A percentile compares a stretch with the other conserved stretches of the same genome.
Conservation (phyloP, 305 asterid species). For the Fraxinus velutina region DNA sequence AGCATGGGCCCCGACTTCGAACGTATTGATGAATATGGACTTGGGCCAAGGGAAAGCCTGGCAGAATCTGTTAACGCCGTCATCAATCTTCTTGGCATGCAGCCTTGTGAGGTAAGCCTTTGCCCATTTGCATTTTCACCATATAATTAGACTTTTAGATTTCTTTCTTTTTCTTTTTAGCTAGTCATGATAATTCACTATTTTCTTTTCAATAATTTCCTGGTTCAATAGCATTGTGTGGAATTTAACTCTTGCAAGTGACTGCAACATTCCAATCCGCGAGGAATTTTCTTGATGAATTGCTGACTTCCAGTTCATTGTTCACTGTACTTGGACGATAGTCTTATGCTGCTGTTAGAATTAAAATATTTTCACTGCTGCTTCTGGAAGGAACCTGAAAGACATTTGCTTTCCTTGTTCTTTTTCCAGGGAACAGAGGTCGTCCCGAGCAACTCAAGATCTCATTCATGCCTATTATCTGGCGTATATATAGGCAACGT, state of each 20-base stretch:
- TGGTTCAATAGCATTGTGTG: neutral
- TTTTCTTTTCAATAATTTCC: neutral
- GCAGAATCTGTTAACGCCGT: slow-evolving; percentile 81
- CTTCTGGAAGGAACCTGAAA: slow-evolving; percentile 12
- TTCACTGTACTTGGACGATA: neutral
- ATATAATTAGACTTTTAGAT: neutral
- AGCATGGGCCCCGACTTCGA: slow-evolving; percentile 69
- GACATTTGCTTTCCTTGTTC: neutral
- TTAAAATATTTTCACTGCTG: neutral
- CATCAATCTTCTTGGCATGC: slow-evolving; percentile 84
- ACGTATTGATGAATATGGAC: slow-evolving; percentile 84
- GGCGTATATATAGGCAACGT: slow-evolving; percentile 78
- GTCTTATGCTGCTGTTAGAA: neutral
- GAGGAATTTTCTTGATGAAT: neutral
- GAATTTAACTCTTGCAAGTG: neutral
- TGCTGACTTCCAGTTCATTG: neutral
- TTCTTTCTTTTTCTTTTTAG: neutral
- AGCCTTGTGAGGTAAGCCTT: slow-evolving; percentile 82
- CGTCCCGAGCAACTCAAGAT: slow-evolving; percentile 71
- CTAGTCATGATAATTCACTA: neutral
- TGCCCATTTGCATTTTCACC: neutral
- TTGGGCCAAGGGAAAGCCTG: slow-evolving; percentile 82
- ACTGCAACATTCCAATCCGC: too few relatives aligned
- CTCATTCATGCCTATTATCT: slow-evolving; percentile 78
- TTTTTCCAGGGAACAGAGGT: slow-evolving; percentile 71